Evolutionary conservation across 2,329 filamentous ascomycete genomes (phyloP), one percentile per base, ranked within the genome.

Genomic region (Sporothrix pallida): DNA sequence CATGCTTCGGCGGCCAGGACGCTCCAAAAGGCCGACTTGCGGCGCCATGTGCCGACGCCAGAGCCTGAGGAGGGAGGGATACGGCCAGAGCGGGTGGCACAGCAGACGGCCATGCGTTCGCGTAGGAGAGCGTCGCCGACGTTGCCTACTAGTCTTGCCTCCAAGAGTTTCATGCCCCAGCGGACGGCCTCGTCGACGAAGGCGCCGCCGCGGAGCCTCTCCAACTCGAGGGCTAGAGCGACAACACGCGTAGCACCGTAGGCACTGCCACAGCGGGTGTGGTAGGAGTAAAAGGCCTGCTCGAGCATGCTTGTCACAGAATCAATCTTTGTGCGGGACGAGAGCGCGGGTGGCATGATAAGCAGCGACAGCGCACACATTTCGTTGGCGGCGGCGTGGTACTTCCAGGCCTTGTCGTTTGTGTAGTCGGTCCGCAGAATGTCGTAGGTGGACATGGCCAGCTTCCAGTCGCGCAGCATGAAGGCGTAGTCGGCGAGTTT

Each of bases 391-490:
- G 93, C 95, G 0, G 96, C 96, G 80, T 98, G 94, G 79, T 98
- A 93, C 78, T 90, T 93, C 96, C 96, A 99, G 0, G 96, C 97
- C 81, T 98, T 98, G 80, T 98, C 95, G 80, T 96, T 96, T 79
- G 90, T 91, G 81, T 95, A 99, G 81, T 99, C 97, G 8, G 91
- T 89, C 71, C 94, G 90, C 9, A 99, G 84, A 5, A 99, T 87
- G 73, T 99, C 95, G 80, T 98, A 99, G 0, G 93, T 97, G 13
- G 92, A 94, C 78, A 96, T 89, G 10, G 96, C 93, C 50, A 99
- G 85, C 82, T 97, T 98, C 90, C 92, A 99, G 81, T 99, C 97
- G 46, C 96, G 90, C 52, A 99, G 87, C 95, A 99, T 98, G 79
- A 99, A 97, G 12, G 94, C 91, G 82, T 95, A 98, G 80, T 99